Conservation (phyloP, 2,329 filamentous ascomycete species). For the Bretziella fagacearum region DNA sequence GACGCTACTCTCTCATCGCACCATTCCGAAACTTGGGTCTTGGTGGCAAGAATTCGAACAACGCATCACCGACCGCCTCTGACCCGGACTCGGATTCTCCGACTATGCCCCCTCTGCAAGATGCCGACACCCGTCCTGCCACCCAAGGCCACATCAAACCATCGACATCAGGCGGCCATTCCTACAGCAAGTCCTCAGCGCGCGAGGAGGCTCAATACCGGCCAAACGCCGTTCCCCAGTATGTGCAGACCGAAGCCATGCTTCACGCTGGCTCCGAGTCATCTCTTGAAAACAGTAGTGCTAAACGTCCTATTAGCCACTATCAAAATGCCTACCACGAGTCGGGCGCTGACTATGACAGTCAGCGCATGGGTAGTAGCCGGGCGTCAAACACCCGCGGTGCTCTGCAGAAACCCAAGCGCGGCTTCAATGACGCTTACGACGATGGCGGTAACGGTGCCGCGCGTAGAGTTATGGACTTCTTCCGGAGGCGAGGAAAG, state of each 20-base stretch:
- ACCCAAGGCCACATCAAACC: conserved; percentile 8
- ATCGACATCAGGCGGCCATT: conserved; percentile 12
- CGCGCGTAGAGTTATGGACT: conserved; percentile 91
- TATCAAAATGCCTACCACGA: conserved; percentile 28
- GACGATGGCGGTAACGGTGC: conserved; percentile 63
- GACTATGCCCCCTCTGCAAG: conserved; percentile 36
- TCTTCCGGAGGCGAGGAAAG: conserved; percentile 77
- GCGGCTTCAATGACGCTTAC: conserved; percentile 69
- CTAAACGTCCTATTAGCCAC: conserved; percentile 19
- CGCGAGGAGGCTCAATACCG: conserved; percentile 8
- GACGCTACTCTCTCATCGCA: conserved; percentile 56
- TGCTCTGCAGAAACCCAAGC: conserved; percentile 68
- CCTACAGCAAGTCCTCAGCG: not conserved
- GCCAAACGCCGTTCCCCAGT: conserved; percentile 27
- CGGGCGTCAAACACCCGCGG: conserved; percentile 23
- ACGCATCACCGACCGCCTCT: conserved; percentile 30
- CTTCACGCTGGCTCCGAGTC: conserved; percentile 37
- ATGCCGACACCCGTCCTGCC: conserved; percentile 17
- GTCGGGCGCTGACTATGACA: conserved; percentile 26
- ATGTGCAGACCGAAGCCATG: conserved; percentile 29
- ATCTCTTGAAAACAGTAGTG: conserved; percentile 27
- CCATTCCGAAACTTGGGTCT: conserved; percentile 42
- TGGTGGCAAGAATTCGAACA: conserved; percentile 24
- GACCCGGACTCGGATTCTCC: conserved; percentile 35
- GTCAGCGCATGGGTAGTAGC: conserved; percentile 23